Conservation (phyloP, 2,329 filamentous ascomycete species). For the Tolypocladium cylindrosporum region DNA sequence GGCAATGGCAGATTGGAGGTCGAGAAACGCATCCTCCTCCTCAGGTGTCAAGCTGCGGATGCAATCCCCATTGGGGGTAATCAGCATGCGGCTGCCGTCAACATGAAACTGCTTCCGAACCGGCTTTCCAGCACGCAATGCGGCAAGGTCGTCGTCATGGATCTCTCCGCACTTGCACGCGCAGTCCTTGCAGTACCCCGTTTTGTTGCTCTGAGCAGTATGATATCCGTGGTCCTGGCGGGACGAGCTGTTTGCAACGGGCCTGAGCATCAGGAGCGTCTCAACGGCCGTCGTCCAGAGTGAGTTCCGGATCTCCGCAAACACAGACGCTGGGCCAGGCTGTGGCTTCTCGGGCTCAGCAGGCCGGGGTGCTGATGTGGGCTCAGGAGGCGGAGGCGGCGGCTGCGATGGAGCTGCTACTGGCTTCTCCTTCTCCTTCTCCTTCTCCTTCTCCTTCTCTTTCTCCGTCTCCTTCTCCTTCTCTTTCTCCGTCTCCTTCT, state of each 20-base stretch:
- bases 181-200: constrained; percentile 24
- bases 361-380: constrained; percentile 6
- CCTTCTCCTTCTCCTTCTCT: not conserved
- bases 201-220: constrained; percentile 11
- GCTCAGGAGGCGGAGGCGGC: constrained; percentile 9
- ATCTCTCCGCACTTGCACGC: constrained; percentile 30
- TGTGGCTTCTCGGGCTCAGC: constrained; percentile 18
- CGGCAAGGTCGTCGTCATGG: constrained; percentile 39
- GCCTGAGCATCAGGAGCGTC: constrained; percentile 26
- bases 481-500: not conserved
- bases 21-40: constrained; percentile 61
- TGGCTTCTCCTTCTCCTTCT: constrained; percentile 4
- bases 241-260: constrained; percentile 18
- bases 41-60: constrained; percentile 60
- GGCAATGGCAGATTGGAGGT: constrained; percentile 53
- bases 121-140: constrained; percentile 44
- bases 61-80: constrained; percentile 68
- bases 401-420: constrained; percentile 2
- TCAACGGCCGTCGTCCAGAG: constrained; percentile 23
- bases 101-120: constrained; percentile 48
- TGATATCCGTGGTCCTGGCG: constrained; percentile 15
- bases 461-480: constrained; percentile 19
- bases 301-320: constrained; percentile 21
- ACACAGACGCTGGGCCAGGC: constrained; percentile 22
- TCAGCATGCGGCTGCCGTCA: constrained; percentile 57